Evolutionary conservation across 2,329 filamentous ascomycete genomes (phyloP).

Genomic region (Emmonsia crescens): DNA sequence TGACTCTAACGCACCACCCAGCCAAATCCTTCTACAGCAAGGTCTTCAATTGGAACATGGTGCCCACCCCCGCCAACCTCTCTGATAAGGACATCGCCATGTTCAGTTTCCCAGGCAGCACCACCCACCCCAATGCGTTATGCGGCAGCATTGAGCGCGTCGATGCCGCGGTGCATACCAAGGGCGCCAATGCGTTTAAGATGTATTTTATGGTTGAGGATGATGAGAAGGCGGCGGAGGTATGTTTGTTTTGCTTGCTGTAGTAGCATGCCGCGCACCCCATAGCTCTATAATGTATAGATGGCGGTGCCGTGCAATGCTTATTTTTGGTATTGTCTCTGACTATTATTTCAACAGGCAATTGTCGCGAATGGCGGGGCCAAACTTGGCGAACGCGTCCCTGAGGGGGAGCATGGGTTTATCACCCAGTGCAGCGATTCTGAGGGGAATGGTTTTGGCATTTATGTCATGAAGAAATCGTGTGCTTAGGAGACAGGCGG

Average conservation of each 20-base stretch:
- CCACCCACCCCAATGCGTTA: background rate
- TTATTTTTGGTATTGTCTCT: background rate
- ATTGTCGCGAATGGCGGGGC: slow-evolving; percentile 14
- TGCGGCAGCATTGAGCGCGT: slow-evolving; percentile 5
- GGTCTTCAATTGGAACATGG: slow-evolving; percentile 18
- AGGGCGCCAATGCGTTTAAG: slow-evolving; percentile 8
- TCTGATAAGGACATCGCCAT: slow-evolving; percentile 12
- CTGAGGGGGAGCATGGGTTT: slow-evolving; percentile 13
- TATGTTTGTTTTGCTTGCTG: slow-evolving; percentile 5
- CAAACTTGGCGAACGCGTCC: slow-evolving; percentile 11
- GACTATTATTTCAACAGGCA: slow-evolving; percentile 5
- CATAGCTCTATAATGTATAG: too few species aligned
- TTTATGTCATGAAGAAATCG: slow-evolving; percentile 6
- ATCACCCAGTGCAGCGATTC: slow-evolving; percentile 16
- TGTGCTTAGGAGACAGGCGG: background rate
- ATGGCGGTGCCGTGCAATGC: background rate
- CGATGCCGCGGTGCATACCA: slow-evolving; percentile 5
- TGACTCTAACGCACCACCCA: background rate
- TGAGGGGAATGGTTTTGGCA: slow-evolving; percentile 17
- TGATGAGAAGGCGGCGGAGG: slow-evolving; percentile 11
- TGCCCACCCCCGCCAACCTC: slow-evolving; percentile 1
- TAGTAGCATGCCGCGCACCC: too few species aligned
- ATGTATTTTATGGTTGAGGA: slow-evolving; percentile 17
- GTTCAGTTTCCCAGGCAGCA: slow-evolving; percentile 14
- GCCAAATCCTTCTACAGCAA: slow-evolving; percentile 16